phyloP scores from a whole-genome alignment of 2,329 filamentous ascomycete species.

The Clonostachys sp. region DNA sequence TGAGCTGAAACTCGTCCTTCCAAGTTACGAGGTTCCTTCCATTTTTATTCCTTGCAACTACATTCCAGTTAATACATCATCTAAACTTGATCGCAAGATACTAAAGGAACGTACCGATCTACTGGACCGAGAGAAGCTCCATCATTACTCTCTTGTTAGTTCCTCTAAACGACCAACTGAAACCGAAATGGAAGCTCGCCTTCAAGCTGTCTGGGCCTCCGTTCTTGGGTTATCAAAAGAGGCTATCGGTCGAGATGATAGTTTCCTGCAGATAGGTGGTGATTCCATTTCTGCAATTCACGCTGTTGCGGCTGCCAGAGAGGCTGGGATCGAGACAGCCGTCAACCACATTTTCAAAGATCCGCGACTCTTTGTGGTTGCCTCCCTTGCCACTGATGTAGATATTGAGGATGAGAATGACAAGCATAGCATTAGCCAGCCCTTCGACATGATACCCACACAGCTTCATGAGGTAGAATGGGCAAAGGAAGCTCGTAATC shows the following conservation, averaged over 20 bases:
- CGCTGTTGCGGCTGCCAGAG: conserved; percentile 1
- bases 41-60: conserved; percentile 3
- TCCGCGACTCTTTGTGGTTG: conserved; percentile 1
- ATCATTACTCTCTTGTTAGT: neutral
- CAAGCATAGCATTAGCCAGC: neutral
- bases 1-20: conserved; percentile 1
- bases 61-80: conserved; percentile 2
- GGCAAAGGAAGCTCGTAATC: neutral
- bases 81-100: conserved; percentile 4
- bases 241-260: conserved; percentile 4
- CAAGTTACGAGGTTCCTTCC: conserved; percentile 7
- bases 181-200: neutral
- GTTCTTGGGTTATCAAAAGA: neutral
- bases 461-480: neutral
- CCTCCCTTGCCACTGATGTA: neutral
- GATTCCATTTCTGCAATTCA: conserved; percentile 40
- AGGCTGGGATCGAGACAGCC: conserved; percentile 1
- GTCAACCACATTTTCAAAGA: conserved; percentile 1
- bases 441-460: neutral
- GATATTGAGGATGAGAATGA: neutral
- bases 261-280: conserved; percentile 41
- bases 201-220: neutral
- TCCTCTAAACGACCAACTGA: neutral
- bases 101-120: conserved; percentile 1
- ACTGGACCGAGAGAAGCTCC: neutral